These are phyloP conservation scores for Moesziomyces sp. DNA, from an alignment of 1,284 basidiomycete species.

Conservation along the genomic window DNA sequence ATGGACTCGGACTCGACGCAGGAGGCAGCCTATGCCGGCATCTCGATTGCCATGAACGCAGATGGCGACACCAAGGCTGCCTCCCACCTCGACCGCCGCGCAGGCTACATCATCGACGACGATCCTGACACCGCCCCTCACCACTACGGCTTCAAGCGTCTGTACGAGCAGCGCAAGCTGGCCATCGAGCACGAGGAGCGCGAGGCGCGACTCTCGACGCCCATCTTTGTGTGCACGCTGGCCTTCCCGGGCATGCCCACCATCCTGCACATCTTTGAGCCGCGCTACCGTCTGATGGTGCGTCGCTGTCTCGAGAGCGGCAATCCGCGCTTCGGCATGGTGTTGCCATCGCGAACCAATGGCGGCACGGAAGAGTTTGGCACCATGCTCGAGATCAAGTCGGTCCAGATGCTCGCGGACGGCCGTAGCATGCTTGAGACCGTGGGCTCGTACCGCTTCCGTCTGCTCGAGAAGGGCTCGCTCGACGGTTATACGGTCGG, in stretches of 20 bases:
- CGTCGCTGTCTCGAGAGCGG: constrained; percentile 84
- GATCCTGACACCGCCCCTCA: constrained; percentile 37
- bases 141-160: constrained; percentile 42
- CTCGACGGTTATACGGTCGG: constrained; percentile 88
- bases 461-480: constrained; percentile 78
- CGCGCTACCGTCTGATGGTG: constrained; percentile 89
- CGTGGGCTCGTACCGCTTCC: constrained; percentile 83
- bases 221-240: constrained; percentile 89
- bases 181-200: constrained; percentile 80
- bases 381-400: constrained; percentile 89
- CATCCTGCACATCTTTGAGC: constrained; percentile 90
- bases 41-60: constrained; percentile 16
- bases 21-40: constrained; percentile 27
- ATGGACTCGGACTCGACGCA: constrained; percentile 35
- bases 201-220: constrained; percentile 81
- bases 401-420: constrained; percentile 86
- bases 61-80: neutral
- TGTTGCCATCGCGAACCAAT: constrained; percentile 75
- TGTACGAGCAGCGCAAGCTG: constrained; percentile 72
- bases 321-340: constrained; percentile 85
- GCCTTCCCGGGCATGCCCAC: constrained; percentile 91
- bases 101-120: constrained; percentile 34
- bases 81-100: neutral
- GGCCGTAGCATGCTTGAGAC: constrained; percentile 90
- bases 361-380: constrained; percentile 77